phyloP scores from a whole-genome alignment of 2,329 filamentous ascomycete genomes.

The Aspergillus uvarum region DNA sequence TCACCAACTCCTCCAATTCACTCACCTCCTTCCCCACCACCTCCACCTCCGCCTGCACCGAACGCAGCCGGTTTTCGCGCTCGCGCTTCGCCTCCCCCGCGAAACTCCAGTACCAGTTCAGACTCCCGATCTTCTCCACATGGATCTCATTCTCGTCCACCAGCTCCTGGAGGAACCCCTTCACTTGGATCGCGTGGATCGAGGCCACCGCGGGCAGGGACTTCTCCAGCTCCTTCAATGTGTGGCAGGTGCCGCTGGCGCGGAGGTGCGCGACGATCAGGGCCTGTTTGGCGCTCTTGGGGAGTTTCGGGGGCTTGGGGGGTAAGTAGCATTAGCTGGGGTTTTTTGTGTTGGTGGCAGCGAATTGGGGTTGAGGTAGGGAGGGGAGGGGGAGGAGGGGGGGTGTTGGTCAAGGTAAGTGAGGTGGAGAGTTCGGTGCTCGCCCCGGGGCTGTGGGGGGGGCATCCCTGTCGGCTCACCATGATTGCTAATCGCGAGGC shows the following conservation, averaged over 20 bases:
- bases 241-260: slow-evolving; percentile 60
- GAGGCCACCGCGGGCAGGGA: slow-evolving; percentile 59
- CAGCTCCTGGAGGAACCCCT: slow-evolving; percentile 64
- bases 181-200: slow-evolving; percentile 66
- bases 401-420: too few relatives aligned
- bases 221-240: slow-evolving; percentile 68
- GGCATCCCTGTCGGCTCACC: neutral
- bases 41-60: slow-evolving; percentile 32
- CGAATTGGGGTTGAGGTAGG: too few relatives aligned
- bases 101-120: slow-evolving; percentile 73
- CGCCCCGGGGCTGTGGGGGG: too few relatives aligned
- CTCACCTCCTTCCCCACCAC: slow-evolving; percentile 29
- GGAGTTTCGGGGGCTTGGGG: slow-evolving; percentile 51
- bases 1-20: slow-evolving; percentile 36
- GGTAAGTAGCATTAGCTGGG: neutral
- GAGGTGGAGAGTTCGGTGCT: too few relatives aligned
- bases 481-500: neutral
- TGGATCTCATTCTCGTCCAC: slow-evolving; percentile 61
- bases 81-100: slow-evolving; percentile 56
- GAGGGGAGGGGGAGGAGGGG: neutral
- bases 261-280: slow-evolving; percentile 61
- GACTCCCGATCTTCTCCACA: slow-evolving; percentile 68
- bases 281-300: slow-evolving; percentile 58
- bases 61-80: slow-evolving; percentile 36
- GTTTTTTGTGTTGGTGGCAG: neutral